Evolutionary conservation across 2,329 filamentous ascomycete species (phyloP).

Genomic region (Myriosclerotinia duriaeana): DNA sequence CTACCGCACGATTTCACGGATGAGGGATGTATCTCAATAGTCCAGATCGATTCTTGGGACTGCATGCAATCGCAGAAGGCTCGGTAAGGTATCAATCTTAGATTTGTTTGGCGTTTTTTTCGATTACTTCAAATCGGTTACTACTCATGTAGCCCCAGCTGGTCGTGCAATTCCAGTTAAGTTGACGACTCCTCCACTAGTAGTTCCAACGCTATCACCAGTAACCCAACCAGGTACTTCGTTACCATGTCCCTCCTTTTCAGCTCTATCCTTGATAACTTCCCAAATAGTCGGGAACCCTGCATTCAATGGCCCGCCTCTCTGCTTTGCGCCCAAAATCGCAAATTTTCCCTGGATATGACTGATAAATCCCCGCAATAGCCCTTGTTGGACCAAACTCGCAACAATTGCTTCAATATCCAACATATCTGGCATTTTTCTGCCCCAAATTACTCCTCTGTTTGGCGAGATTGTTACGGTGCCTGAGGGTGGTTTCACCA

Average conservation of each 20-base stretch:
- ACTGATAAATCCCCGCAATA: conserved; percentile 81
- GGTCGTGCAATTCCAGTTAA: conserved; percentile 54
- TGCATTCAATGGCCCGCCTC: conserved; percentile 61
- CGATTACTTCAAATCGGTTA: neutral
- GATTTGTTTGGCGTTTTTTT: neutral
- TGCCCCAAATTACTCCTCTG: conserved; percentile 63
- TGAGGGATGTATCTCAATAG: neutral
- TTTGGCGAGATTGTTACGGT: conserved; percentile 53
- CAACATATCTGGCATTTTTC: conserved; percentile 56
- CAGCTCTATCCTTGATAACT: conserved; percentile 61
- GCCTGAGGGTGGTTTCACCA: conserved; percentile 47
- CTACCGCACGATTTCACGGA: neutral
- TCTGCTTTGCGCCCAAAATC: conserved; percentile 72
- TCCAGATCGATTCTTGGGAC: neutral
- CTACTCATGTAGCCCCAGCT: conserved; percentile 42
- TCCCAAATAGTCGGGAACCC: conserved; percentile 77
- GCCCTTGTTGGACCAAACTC: conserved; percentile 73
- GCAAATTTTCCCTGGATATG: conserved; percentile 76
- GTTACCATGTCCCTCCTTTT: conserved; percentile 50
- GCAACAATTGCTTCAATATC: conserved; percentile 78
- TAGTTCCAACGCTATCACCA: conserved; percentile 41
- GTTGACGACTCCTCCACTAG: conserved; percentile 55
- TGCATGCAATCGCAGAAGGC: neutral
- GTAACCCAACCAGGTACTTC: conserved; percentile 77
- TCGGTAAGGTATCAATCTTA: neutral